A percentile compares a stretch with the other conserved stretches of the same genome.
Conservation (phyloP, 768 basidiomycete genomes). For the Trametes maxima region DNA sequence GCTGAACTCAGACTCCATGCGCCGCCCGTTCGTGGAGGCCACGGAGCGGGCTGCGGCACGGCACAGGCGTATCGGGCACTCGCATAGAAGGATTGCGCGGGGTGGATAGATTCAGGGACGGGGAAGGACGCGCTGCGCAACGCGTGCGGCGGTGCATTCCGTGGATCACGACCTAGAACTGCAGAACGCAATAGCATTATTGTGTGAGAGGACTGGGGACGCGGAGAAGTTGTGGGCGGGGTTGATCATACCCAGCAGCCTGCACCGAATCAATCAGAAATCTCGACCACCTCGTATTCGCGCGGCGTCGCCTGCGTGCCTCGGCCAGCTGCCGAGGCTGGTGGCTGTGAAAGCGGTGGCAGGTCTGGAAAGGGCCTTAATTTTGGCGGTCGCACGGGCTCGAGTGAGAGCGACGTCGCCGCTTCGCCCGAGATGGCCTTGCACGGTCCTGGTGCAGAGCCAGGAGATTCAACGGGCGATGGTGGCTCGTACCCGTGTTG, state of each 20-base stretch:
- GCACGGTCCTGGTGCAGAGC: too few species aligned
- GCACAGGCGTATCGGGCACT: not conserved
- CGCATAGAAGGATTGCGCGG: too few species aligned
- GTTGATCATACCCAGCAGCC: not conserved
- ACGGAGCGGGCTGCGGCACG: not conserved
- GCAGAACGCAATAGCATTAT: not conserved
- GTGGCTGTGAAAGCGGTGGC: constrained; percentile 18
- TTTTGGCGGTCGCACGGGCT: not conserved
- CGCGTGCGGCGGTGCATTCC: too few species aligned
- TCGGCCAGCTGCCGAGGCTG: not conserved
- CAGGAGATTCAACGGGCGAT: too few species aligned
- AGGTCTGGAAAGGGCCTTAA: constrained; percentile 10
- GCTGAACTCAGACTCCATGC: not conserved
- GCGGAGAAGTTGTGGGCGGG: not conserved
- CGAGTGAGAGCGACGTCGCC: not conserved
- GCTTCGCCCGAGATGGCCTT: not conserved
- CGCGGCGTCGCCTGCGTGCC: not conserved
- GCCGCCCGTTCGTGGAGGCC: too few species aligned
- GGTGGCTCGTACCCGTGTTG: too few species aligned
- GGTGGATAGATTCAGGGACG: too few species aligned
- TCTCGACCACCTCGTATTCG: constrained; percentile 17
- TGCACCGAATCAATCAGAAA: constrained; percentile 16
- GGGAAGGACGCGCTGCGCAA: too few species aligned
- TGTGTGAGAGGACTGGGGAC: not conserved
- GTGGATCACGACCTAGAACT: too few species aligned